phyloP scores from a whole-genome alignment of 345 rosid species.

The Tarenaya hassleriana region DNA sequence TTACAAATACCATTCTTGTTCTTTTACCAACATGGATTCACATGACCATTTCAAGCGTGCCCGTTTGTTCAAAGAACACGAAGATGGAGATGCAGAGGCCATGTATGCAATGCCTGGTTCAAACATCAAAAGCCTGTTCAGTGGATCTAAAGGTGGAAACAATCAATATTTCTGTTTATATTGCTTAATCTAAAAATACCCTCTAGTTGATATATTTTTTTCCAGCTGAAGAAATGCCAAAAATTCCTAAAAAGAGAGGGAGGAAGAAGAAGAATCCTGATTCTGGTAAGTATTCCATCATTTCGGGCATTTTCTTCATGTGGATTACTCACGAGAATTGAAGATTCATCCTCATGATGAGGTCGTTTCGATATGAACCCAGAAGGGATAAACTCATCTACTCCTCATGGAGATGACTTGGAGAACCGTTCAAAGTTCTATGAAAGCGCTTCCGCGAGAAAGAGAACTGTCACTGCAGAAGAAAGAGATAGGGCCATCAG shows the following conservation, averaged over 20 bases:
- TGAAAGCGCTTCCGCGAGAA: constrained; percentile 75
- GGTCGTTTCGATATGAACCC: constrained; percentile 17
- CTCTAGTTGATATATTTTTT: constrained; percentile 8
- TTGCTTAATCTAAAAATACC: too few species aligned
- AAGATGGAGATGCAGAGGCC: constrained; percentile 53
- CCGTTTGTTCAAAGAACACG: constrained; percentile 61
- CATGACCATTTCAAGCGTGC: constrained; percentile 48
- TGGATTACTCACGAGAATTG: too few species aligned
- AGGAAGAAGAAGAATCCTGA: constrained; percentile 60
- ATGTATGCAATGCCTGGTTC: constrained; percentile 35
- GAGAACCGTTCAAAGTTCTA: constrained; percentile 55
- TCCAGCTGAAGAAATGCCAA: constrained; percentile 37
- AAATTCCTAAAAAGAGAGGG: constrained; percentile 47
- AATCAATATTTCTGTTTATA: too few species aligned
- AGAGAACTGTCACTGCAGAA: constrained; percentile 74
- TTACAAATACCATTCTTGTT: constrained; percentile 44
- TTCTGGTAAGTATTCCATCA: constrained; percentile 53
- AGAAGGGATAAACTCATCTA: constrained; percentile 41
- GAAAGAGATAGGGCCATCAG: constrained; percentile 67
- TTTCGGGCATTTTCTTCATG: constrained; percentile 1
- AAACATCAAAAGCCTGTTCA: constrained; percentile 46
- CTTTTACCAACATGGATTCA: constrained; percentile 29
- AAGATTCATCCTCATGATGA: constrained; percentile 5
- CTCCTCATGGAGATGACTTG: constrained; percentile 36
- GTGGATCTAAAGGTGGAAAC: constrained; percentile 33